These are phyloP conservation scores for Lunularia cruciata DNA, from an alignment of 225 moss, liverwort and hornwort genomes.

Conservation along the genomic window DNA sequence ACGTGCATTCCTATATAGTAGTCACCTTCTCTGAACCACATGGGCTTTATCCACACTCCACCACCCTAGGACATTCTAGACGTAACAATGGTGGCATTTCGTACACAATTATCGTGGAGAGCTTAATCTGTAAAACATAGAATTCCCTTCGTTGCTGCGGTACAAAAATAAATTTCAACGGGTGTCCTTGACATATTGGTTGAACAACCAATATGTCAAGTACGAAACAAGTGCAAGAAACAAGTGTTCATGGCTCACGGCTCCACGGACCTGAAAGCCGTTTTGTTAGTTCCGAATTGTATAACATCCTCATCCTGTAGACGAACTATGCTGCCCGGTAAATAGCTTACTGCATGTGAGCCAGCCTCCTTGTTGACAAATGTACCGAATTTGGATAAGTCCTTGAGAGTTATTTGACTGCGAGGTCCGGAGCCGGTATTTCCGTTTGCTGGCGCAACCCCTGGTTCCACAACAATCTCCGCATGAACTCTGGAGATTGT, in stretches of 20 bases:
- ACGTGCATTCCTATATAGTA: too few relatives aligned
- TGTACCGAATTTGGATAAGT: constrained; percentile 82
- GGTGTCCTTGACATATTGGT: too few relatives aligned
- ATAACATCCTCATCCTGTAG: constrained; percentile 62
- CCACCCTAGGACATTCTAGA: too few relatives aligned
- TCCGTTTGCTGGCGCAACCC: constrained; percentile 33
- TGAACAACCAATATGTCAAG: too few relatives aligned
- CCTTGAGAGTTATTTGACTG: constrained; percentile 58
- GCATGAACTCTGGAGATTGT: constrained; percentile 81
- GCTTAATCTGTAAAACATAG: too few relatives aligned
- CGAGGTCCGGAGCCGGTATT: constrained; percentile 47
- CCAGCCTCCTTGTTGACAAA: constrained; percentile 69
- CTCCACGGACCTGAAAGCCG: constrained; percentile 57
- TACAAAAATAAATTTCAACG: too few relatives aligned
- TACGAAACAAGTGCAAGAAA: too few relatives aligned
- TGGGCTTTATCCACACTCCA: too few relatives aligned
- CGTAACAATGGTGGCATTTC: too few relatives aligned
- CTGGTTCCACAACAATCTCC: constrained; percentile 55
- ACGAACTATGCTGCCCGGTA: constrained; percentile 41
- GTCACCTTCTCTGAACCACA: too few relatives aligned
- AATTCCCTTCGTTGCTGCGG: too few relatives aligned
- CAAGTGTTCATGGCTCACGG: background rate
- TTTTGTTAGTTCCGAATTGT: constrained; percentile 66
- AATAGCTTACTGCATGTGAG: constrained; percentile 48
- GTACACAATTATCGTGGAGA: too few relatives aligned